Base-by-base conservation (phyloP, 2,329 filamentous ascomycete genomes). In the Graphilbum sp. region DNA sequence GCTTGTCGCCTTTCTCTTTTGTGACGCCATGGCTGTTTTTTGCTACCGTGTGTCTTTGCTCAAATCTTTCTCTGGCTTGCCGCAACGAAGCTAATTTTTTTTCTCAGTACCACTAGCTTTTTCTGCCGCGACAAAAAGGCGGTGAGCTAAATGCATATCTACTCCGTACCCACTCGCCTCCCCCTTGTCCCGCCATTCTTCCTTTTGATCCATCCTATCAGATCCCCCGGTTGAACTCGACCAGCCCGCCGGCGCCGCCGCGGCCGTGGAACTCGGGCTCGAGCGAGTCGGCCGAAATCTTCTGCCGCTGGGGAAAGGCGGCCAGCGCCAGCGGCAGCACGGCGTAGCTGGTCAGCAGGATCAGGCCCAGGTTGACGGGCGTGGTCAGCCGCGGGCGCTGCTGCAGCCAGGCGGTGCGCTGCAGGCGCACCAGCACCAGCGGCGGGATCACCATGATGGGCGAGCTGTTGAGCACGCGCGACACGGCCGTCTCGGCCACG, bases 371-470 rank as follows among this genome's bases (percentile, higher is more conserved):
- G 59, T 98, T 98, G 34, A 95, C 64, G 1, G 87, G 85, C 40
- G 81, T 63, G 11, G 84, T 80, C 58, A 87, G 65, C 42, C 77
- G 68, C 7, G 88, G 90, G 46, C 83, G 72, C 44, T 67, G 65
- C 61, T 76, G 75, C 49, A 96, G 60, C 85, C 85, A 96, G 42
- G 79, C 68, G 37, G 75, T 82, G 58, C 77, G 72, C 67, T 98
- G 87, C 49, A 98, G 64, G 47, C 76, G 69, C 37, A 96, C 81
- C 39, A 98, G 69, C 19, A 92, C 62, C 54, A 98, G 64, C 18
- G 90, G 85, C 32, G 90, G 90, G 34, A 98, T 66, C 13, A 93
- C 86, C 90, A 98, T 98, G 62, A 98, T 90, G 11, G 90, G 90
- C 12, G 83, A 92, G 43, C 85, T 82, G 59, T 96, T 98, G 50